phyloP scores from a whole-genome alignment of 2,329 filamentous ascomycete genomes.

The Helotiales sp. region DNA sequence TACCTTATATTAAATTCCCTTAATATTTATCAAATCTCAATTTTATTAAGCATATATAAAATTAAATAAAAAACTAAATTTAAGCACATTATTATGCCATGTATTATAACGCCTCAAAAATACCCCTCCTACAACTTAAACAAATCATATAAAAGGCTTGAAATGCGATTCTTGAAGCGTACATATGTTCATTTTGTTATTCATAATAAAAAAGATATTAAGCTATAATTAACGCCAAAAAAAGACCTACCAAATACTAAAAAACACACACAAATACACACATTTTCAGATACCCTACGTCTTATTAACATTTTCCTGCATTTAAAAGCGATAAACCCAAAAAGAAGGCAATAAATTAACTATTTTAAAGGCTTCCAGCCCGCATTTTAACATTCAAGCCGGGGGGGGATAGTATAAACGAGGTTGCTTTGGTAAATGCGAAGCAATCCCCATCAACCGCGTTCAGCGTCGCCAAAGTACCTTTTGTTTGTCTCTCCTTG shows the following conservation, averaged over 20 bases:
- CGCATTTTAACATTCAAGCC: too few species aligned
- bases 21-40: conserved; percentile 23
- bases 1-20: conserved; percentile 7
- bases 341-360: too few species aligned
- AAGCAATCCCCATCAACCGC: neutral
- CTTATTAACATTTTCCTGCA: too few species aligned
- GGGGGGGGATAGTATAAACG: neutral
- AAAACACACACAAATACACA: too few species aligned
- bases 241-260: too few species aligned
- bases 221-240: too few species aligned
- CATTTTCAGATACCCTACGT: too few species aligned
- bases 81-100: conserved; percentile 11
- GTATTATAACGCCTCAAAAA: conserved; percentile 6
- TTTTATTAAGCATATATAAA: conserved; percentile 23
- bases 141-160: conserved; percentile 11
- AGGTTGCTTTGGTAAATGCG: neutral
- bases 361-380: too few species aligned
- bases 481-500: conserved; percentile 6
- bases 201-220: too few species aligned
- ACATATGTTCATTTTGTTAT: too few species aligned
- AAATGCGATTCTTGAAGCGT: too few species aligned
- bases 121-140: conserved; percentile 8
- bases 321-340: too few species aligned
- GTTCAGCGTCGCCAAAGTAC: neutral
- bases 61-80: conserved; percentile 25